phyloP scores from a whole-genome alignment of 176 grass and related monocot species.

The Rhynchospora breviuscula region DNA sequence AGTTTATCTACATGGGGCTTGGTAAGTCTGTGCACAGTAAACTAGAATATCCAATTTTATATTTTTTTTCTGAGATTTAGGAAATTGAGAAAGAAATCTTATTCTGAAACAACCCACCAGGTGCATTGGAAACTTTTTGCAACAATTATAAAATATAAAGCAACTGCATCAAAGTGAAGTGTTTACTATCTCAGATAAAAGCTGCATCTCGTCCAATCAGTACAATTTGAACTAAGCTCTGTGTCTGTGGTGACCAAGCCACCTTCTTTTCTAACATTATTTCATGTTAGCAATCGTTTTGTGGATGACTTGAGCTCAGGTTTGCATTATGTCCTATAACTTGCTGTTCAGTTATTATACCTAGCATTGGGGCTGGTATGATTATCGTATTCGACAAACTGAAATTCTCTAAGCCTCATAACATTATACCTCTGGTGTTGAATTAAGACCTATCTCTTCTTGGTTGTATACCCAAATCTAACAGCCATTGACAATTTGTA shows the following conservation, averaged over 20 bases:
- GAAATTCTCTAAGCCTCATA: background rate
- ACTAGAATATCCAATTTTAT: background rate
- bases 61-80: background rate
- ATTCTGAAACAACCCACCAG: background rate
- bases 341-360: background rate
- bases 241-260: background rate
- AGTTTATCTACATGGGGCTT: slow-evolving; percentile 84
- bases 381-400: background rate
- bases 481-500: background rate
- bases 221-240: background rate
- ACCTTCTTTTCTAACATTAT: background rate
- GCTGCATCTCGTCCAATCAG: background rate
- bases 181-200: background rate
- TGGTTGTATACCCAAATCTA: background rate
- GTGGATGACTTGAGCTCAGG: background rate
- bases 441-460: background rate
- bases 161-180: background rate
- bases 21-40: slow-evolving; percentile 37
- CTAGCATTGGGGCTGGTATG: background rate
- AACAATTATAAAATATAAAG: background rate
- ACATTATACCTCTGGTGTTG: background rate
- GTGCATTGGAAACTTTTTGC: background rate
- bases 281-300: background rate
- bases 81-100: background rate
- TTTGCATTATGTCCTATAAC: slow-evolving; percentile 1